A percentile compares a stretch with the other conserved stretches of the same genome.
Conservation (phyloP, 768 basidiomycete species). For the Crassisporium funariophilum region DNA sequence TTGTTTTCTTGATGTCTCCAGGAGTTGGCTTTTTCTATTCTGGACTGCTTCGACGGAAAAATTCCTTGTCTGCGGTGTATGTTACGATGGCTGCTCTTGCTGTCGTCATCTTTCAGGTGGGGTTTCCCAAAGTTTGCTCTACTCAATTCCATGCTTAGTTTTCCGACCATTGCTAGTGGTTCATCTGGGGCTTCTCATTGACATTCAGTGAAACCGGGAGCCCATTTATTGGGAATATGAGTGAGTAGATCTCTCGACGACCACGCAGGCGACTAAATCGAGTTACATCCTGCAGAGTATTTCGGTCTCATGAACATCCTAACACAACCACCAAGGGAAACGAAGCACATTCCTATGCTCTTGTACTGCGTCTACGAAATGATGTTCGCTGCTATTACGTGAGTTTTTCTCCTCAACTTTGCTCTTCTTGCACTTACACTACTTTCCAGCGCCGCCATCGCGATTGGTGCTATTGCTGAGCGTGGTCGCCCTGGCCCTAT, state of each 20-base stretch:
- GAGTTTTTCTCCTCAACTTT: too few species aligned
- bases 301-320: constrained; percentile 84
- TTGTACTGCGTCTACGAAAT: constrained; percentile 85
- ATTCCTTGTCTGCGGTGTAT: constrained; percentile 89
- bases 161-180: constrained; percentile 65
- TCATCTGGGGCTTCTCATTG: constrained; percentile 96
- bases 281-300: constrained; percentile 49
- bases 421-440: too few species aligned
- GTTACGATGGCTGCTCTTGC: constrained; percentile 76
- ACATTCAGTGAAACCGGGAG: constrained; percentile 81
- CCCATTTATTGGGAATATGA: constrained; percentile 83
- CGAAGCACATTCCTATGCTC: constrained; percentile 67
- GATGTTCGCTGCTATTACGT: constrained; percentile 92
- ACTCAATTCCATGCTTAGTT: not conserved
- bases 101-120: constrained; percentile 82
- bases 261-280: constrained; percentile 2
- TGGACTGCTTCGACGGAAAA: constrained; percentile 89
- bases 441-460: constrained; percentile 88
- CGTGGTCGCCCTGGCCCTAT: constrained; percentile 83
- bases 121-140: constrained; percentile 19
- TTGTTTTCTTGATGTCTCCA: constrained; percentile 86
- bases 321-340: constrained; percentile 72
- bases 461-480: constrained; percentile 91
- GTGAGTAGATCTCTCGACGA: constrained; percentile 43
- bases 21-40: constrained; percentile 90